Percentiles rank a stretch among this genome's conserved stretches.
These are phyloP conservation scores for Monsonia emarginata DNA, from an alignment of 441 rosid genomes.

Conservation along the genomic window DNA sequence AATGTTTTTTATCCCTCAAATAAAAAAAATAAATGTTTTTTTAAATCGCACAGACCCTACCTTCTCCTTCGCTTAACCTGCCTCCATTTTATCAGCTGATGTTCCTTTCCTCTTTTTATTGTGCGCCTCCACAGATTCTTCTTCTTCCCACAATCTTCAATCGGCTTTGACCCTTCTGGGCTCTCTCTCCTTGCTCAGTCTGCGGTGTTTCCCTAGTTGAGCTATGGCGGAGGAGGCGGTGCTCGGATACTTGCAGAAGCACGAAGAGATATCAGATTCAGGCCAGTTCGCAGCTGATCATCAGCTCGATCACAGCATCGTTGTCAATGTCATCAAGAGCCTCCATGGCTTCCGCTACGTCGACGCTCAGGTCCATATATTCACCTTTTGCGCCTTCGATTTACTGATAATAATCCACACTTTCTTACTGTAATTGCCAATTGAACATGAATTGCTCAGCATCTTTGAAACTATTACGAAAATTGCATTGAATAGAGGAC, in stretches of 20 bases:
- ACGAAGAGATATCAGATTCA: slow-evolving; percentile 53
- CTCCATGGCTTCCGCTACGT: slow-evolving; percentile 67
- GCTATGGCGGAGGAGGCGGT: slow-evolving; percentile 68
- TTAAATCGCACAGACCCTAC: no score
- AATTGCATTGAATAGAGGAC: no score
- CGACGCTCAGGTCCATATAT: slow-evolving; percentile 44
- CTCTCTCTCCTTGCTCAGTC: no score
- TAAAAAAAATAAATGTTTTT: no score
- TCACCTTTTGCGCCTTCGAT: background rate
- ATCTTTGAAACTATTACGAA: background rate
- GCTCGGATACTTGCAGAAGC: slow-evolving; percentile 39
- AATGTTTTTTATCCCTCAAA: no score
- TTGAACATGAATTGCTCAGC: background rate
- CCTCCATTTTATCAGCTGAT: no score
- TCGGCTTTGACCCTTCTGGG: no score
- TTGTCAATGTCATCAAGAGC: slow-evolving; percentile 69
- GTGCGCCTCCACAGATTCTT: no score
- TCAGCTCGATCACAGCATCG: slow-evolving; percentile 53
- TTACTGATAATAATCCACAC: background rate
- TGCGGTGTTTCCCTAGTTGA: no score
- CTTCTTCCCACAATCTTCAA: no score
- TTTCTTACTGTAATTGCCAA: background rate
- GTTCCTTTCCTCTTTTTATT: no score
- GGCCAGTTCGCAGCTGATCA: slow-evolving; percentile 47
- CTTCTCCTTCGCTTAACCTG: no score